These are phyloP conservation scores for Rhypophila decipiens DNA, from an alignment of 495 filamentous ascomycete genomes.

Conservation along the genomic window DNA sequence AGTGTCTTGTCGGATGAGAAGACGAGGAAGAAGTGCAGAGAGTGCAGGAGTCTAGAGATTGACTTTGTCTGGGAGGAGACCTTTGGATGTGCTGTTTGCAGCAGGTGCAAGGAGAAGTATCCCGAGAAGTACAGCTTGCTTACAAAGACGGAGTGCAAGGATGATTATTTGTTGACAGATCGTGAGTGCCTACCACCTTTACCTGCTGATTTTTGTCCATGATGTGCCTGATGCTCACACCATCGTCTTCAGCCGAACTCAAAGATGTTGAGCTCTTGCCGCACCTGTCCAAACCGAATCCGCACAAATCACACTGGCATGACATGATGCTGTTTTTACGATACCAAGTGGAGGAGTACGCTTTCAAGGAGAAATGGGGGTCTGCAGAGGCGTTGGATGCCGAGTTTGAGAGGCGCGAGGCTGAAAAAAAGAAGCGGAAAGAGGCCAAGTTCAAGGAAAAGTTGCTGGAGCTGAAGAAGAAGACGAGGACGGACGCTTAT, in stretches of 20 bases:
- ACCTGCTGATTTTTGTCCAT: background rate
- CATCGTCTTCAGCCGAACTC: constrained; percentile 59
- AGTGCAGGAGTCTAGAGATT: constrained; percentile 79
- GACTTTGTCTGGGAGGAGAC: constrained; percentile 91
- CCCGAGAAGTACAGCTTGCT: constrained; percentile 90
- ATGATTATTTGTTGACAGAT: constrained; percentile 94
- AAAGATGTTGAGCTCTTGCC: constrained; percentile 80
- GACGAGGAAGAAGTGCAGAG: constrained; percentile 67
- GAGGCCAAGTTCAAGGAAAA: constrained; percentile 89
- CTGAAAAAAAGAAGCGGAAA: constrained; percentile 78
- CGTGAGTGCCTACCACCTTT: constrained; percentile 46
- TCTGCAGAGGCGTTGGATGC: constrained; percentile 75
- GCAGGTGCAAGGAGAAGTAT: constrained; percentile 73
- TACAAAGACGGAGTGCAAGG: constrained; percentile 91
- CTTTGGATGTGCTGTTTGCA: constrained; percentile 65
- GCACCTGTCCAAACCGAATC: constrained; percentile 83
- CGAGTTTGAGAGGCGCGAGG: constrained; percentile 77
- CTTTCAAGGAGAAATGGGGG: constrained; percentile 79
- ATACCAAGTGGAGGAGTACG: constrained; percentile 90
- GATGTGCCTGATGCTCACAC: constrained; percentile 3
- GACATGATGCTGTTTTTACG: constrained; percentile 97
- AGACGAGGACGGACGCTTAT: constrained; percentile 87
- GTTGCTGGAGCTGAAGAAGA: constrained; percentile 82
- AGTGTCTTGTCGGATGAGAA: constrained; percentile 58
- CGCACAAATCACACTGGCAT: constrained; percentile 92